phyloP scores from a whole-genome alignment of 345 rosid species.

The Acer yangbiense region DNA sequence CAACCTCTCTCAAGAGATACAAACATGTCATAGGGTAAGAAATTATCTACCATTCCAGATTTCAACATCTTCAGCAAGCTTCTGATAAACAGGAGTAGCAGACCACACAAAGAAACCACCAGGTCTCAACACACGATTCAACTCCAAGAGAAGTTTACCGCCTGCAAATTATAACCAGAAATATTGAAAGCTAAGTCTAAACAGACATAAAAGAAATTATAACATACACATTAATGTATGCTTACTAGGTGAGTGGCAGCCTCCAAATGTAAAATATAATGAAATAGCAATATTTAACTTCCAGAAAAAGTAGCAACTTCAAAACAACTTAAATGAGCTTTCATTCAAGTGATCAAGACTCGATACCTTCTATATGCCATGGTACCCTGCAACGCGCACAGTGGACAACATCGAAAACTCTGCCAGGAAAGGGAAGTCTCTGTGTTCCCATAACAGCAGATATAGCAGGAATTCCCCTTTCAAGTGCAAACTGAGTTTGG shows the following conservation, averaged over 20 bases:
- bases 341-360: neutral
- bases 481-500: slow-evolving; percentile 96
- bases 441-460: slow-evolving; percentile 98
- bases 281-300: neutral
- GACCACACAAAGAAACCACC: slow-evolving; percentile 98
- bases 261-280: neutral
- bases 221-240: neutral
- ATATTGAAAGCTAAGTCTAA: neutral
- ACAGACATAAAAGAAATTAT: neutral
- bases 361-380: slow-evolving; percentile 96
- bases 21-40: neutral
- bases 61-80: slow-evolving; percentile 68
- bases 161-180: slow-evolving; percentile 44
- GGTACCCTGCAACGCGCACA: slow-evolving; percentile 99
- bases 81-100: slow-evolving; percentile 97
- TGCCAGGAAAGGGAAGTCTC: slow-evolving; percentile 93
- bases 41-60: slow-evolving; percentile 80
- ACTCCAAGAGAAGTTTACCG: slow-evolving; percentile 89
- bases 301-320: neutral
- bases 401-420: slow-evolving; percentile 88
- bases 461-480: slow-evolving; percentile 96
- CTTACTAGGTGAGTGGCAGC: neutral
- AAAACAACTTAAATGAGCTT: neutral
- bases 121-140: slow-evolving; percentile 81
- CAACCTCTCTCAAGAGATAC: slow-evolving; percentile 9